Conservation (phyloP, 495 filamentous ascomycete species). For the Trichoderma orchidacearum region DNA sequence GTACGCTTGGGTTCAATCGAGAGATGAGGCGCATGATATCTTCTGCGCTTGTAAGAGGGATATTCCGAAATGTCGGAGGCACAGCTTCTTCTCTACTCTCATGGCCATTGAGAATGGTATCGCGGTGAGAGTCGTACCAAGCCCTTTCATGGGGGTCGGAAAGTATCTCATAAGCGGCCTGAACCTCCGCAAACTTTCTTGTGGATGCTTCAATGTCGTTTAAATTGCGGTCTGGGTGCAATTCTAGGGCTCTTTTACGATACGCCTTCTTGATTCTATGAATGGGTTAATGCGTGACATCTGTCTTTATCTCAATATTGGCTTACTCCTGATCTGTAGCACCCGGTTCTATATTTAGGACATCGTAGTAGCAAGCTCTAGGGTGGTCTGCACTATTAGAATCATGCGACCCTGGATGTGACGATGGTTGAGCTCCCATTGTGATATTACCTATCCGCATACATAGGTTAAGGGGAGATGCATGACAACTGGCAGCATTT, state of each 20-base stretch:
- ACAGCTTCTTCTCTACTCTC: conserved; percentile 22
- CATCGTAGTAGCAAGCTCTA: conserved; percentile 86
- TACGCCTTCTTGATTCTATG: conserved; percentile 87
- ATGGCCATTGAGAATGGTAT: conserved; percentile 59
- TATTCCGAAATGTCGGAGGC: conserved; percentile 45
- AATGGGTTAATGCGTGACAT: conserved; percentile 6
- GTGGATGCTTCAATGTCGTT: conserved; percentile 75
- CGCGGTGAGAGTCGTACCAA: conserved; percentile 94
- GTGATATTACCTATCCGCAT: no score
- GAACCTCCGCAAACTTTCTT: conserved; percentile 74
- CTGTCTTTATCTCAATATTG: not conserved
- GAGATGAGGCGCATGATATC: conserved; percentile 63
- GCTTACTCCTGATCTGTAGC: conserved; percentile 76
- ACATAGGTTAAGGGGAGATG: no score
- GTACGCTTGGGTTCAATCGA: conserved; percentile 60
- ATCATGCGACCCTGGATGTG: conserved; percentile 22
- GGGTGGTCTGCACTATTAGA: conserved; percentile 5
- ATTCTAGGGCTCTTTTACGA: conserved; percentile 73
- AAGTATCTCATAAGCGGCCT: conserved; percentile 86
- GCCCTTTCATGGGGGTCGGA: conserved; percentile 90
- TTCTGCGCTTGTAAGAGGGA: conserved; percentile 58
- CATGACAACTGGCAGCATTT: no score
- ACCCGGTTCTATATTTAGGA: conserved; percentile 57
- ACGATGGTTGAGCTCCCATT: conserved; percentile 80
- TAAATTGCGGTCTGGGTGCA: conserved; percentile 92